These are phyloP conservation scores for Brasenia schreberi DNA, from an alignment of 164 flowering plant genomes.

Conservation along the genomic window DNA sequence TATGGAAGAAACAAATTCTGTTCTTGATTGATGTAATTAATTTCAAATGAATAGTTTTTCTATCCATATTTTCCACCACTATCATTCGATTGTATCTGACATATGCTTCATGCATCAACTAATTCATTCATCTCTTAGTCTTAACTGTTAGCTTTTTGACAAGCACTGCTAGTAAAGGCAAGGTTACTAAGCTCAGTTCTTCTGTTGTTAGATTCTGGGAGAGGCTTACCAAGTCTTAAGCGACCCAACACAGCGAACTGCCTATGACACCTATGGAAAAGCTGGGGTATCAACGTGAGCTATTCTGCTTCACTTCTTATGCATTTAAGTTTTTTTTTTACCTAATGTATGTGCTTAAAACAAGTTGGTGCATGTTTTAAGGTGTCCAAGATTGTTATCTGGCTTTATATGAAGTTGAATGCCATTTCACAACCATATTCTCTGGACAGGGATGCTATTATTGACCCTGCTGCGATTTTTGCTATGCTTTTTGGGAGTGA, in stretches of 20 bases:
- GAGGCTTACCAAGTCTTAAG: constrained; percentile 97
- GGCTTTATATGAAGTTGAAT: background rate
- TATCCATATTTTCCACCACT: too few species aligned
- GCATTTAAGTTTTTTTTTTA: too few species aligned
- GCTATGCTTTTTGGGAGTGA: constrained; percentile 99
- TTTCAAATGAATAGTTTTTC: too few species aligned
- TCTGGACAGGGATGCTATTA: constrained; percentile 63
- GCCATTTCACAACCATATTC: background rate
- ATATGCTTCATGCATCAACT: background rate
- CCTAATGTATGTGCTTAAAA: too few species aligned
- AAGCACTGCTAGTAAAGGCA: background rate
- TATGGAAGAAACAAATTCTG: too few species aligned
- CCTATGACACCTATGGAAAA: constrained; percentile 87
- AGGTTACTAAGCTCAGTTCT: background rate
- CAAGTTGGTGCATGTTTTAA: too few species aligned
- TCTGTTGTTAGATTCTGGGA: constrained; percentile 56
- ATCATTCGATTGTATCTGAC: too few species aligned
- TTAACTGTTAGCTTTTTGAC: background rate
- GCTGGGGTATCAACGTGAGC: constrained; percentile 88
- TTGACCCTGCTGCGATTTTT: constrained; percentile 97
- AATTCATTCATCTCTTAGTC: background rate
- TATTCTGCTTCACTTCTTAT: constrained; percentile 4
- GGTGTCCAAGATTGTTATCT: too few species aligned
- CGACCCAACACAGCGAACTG: constrained; percentile 80
- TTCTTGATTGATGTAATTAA: too few species aligned